Evolutionary conservation across 2,329 filamentous ascomycete genomes (phyloP), one percentile per base, ranked within the genome.

Genomic region (Colletotrichum sp.): DNA sequence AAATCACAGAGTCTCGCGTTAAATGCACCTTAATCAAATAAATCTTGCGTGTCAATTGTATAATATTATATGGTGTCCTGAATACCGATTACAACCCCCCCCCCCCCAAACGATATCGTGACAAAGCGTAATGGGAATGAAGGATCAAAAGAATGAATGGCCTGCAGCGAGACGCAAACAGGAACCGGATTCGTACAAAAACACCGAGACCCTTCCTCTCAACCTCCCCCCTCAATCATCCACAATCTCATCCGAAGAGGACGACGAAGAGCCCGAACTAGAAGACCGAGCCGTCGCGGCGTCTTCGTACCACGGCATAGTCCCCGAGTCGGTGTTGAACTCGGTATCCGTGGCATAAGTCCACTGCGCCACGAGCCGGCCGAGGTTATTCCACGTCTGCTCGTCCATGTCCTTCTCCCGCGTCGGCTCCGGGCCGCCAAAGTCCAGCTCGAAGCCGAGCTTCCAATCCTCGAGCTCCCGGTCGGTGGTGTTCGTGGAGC

Each of bases 341-440:
- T 72, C 57, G 24, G 73, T 76, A 10, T 76, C 73, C 1, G 44
- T 36, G 21, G 73, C 73, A 49, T 76, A 65, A 1, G 73, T 76
- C 73, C 73, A 76, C 70, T 68, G 18, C 26, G 63, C 70, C 24
- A 73, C 70, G 28, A 71, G 32, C 44, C 5, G 34, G 4, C 73
- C 73, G 8, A 76, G 73, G 2, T 73, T 32, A 4, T n/a, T 72
- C 21, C 70, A 62, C 30, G 9, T 15, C 70, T 26, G 32, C n/a
- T 59, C 69, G n/a, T 62, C 70, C n/a, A 76, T 26, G 16, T 76
- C 57, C 24, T 68, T 52, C 55, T 72, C 64, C 7, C 70, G 34
- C 6, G 64, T 76, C 57, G 67, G n/a, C 6, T 36, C 73, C 7
- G 24, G 70, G 16, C 69, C 67, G 44, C 69, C 67, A n/a, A 71